Conservation (phyloP, 805 yeast species). For the Candida maesae region DNA sequence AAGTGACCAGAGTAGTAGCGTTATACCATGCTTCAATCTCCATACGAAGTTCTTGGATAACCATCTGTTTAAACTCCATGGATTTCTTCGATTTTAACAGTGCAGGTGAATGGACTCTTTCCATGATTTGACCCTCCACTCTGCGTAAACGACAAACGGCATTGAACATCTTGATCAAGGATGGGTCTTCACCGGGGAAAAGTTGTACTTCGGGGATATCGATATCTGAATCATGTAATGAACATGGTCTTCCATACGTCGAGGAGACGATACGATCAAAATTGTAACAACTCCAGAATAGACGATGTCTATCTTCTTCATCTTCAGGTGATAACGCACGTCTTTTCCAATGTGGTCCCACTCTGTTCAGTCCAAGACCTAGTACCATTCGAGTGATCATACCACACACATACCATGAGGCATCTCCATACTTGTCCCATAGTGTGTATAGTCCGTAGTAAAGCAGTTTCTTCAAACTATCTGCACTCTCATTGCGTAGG, state of each 20-base stretch:
- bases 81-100: constrained; percentile 27
- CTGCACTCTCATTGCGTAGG: constrained; percentile 36
- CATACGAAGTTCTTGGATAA: constrained; percentile 11
- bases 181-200: constrained; percentile 37
- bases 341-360: constrained; percentile 10
- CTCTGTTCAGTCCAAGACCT: constrained; percentile 44
- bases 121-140: constrained; percentile 45
- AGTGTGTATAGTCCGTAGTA: constrained; percentile 47
- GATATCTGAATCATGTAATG: constrained; percentile 47
- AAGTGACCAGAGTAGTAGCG: constrained; percentile 19
- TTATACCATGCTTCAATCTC: constrained; percentile 36
- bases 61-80: constrained; percentile 3
- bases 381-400: constrained; percentile 41
- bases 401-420: constrained; percentile 52
- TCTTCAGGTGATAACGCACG: constrained; percentile 17
- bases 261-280: constrained; percentile 46
- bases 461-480: constrained; percentile 39
- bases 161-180: constrained; percentile 37
- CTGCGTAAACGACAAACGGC: constrained; percentile 41
- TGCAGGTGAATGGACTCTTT: constrained; percentile 42
- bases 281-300: constrained; percentile 48
- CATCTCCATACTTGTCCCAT: constrained; percentile 45
- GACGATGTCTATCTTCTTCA: constrained; percentile 32
- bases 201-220: constrained; percentile 41
- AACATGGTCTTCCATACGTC: constrained; percentile 46